Evolutionary conservation across 345 rosid genomes (phyloP).

Genomic region (Pistacia atlantica): DNA sequence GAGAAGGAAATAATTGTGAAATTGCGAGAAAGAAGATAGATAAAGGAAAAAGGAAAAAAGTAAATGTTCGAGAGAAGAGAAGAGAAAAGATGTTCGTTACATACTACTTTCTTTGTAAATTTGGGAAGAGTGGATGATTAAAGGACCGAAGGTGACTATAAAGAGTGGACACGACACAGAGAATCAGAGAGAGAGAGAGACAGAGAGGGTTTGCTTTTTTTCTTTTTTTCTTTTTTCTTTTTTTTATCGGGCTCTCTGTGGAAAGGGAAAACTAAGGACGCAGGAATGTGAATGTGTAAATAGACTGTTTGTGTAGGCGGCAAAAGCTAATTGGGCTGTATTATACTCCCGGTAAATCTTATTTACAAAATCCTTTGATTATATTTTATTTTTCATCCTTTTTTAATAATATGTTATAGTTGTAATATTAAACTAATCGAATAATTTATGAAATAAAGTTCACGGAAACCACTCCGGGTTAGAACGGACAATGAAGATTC

Average conservation of each 20-base stretch:
- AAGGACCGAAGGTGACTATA: background rate
- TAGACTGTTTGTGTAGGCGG: too few relatives aligned
- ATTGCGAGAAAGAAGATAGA: slow-evolving; percentile 8
- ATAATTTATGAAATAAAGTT: too few relatives aligned
- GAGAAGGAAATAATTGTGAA: slow-evolving; percentile 13
- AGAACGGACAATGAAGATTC: too few relatives aligned
- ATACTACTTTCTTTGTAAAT: background rate
- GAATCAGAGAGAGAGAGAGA: background rate
- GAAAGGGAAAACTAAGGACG: too few relatives aligned
- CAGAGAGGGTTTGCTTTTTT: background rate
- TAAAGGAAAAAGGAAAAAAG: slow-evolving; percentile 3
- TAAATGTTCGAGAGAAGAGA: slow-evolving; percentile 31
- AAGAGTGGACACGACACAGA: background rate
- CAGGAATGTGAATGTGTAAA: too few relatives aligned
- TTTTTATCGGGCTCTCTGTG: background rate
- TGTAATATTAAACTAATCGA: too few relatives aligned
- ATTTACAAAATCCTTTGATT: too few relatives aligned
- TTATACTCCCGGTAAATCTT: too few relatives aligned
- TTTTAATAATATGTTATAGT: too few relatives aligned
- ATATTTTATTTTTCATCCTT: too few relatives aligned
- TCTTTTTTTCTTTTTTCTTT: background rate
- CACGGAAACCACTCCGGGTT: too few relatives aligned
- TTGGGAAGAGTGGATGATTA: background rate
- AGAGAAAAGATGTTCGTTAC: slow-evolving; percentile 29
- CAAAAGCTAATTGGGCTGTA: too few relatives aligned